Percentiles rank a stretch among this genome's conserved stretches.
Evolutionary conservation across 106 monocot genomes (phyloP).

Genomic region (Amphibolis antarctica): DNA sequence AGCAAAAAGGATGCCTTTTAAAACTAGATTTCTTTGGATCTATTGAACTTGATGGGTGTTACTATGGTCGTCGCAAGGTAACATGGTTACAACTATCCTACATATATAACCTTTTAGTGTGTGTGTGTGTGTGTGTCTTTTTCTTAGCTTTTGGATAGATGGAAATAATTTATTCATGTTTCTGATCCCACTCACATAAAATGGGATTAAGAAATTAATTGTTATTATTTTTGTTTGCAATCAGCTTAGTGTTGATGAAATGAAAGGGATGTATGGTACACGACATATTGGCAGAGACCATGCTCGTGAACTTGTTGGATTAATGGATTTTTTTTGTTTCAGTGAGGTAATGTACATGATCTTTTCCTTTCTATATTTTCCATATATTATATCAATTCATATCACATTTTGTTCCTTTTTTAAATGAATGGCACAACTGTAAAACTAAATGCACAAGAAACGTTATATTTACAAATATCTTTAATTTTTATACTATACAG

Average conservation of each 20-base stretch:
- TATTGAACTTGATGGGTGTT: slow-evolving; percentile 90
- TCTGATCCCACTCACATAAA: too few species aligned
- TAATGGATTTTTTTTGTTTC: slow-evolving; percentile 99
- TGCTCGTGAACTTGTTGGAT: slow-evolving; percentile 66
- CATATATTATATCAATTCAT: neutral
- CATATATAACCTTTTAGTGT: slow-evolving; percentile 1
- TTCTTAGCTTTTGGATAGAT: too few species aligned
- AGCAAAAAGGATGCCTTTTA: slow-evolving; percentile 72
- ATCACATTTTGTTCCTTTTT: neutral
- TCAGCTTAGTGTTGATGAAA: slow-evolving; percentile 61
- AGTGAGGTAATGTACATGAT: slow-evolving; percentile 60
- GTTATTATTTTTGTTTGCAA: too few species aligned
- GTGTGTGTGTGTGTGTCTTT: too few species aligned
- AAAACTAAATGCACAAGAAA: too few species aligned
- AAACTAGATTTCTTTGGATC: slow-evolving; percentile 98
- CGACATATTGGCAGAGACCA: slow-evolving; percentile 92
- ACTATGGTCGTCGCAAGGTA: slow-evolving; percentile 80
- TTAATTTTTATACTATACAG: too few species aligned
- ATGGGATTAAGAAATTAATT: too few species aligned
- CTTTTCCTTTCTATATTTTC: neutral
- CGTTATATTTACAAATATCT: too few species aligned
- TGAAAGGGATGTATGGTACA: slow-evolving; percentile 68
- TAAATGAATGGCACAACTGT: too few species aligned
- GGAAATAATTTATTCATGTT: too few species aligned
- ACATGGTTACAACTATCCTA: neutral